Base-by-base conservation (phyloP, 2,329 filamentous ascomycete genomes). In the Metarhizium humberi region DNA sequence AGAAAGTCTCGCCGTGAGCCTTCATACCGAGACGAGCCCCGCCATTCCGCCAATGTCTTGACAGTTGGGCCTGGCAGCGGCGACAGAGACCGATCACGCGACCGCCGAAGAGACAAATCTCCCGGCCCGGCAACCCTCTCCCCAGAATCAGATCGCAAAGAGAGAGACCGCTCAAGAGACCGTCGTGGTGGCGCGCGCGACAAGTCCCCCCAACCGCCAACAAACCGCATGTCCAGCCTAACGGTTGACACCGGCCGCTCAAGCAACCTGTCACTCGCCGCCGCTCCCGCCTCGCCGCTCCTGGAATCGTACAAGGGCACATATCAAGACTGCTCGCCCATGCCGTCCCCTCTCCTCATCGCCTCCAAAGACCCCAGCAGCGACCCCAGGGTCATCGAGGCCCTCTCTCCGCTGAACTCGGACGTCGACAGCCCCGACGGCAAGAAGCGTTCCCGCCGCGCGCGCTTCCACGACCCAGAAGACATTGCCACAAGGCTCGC, bases 261-360 rank as follows among this genome's bases (percentile, higher is more conserved):
- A 3, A 68, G 68, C 20, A 67, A 63, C 52, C 59, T 75, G 51
- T 76, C 80, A 13, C 68, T 84, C 2, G 73, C 79, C 2, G 73
- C 75, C 25, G 79, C 90, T 2, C 90, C 91, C 0, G 83, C 83
- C 1, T 96, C 90, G 59, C 94, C 92, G 0, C 77, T 97, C 51
- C 81, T 96, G 2, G 92, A 97, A 71, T 86, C 94, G 1, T 97
- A 97, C 71, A 87, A 86, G 59, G 92, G 92, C 43, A 96, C 92
- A 0, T 97, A 95, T 64, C 92, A 97, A 70, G 90, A 89, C 56
- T 88, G 95, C 63, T 96, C 92, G 0, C 92, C 92, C 0, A 96
- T 96, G 90, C 92, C 92, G 0, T 91, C 91, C 0, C 90, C 92
- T 0, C 75, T 92, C 29, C 76, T 85, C 63, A 65, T 84, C 4